Evolutionary conservation across 1,139 yeast genomes (phyloP), one percentile per base, ranked within the genome.

Genomic region (Yamadazyma diospyri): DNA sequence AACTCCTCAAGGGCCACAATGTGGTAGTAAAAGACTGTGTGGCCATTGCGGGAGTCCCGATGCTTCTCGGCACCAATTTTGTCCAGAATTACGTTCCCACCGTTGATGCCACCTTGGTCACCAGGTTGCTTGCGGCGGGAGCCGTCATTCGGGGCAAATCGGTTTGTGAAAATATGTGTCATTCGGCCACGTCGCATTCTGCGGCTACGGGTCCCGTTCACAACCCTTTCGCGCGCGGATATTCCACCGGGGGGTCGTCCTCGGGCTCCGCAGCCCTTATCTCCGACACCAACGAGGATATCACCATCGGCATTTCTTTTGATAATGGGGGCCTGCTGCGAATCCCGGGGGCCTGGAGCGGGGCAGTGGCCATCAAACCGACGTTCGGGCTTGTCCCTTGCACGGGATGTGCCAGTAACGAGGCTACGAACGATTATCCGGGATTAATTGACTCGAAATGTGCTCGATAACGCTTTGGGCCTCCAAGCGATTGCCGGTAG

Each of bases 171-270:
- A 43, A 43, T 28, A 40, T 42, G 33, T 38, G 43, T 25, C 41
- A 40, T 21, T 36, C 42, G 23, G 44, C 47, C n/a, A 40, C 46
- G 8, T 43, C 47, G 4, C 44, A 43, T 27, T 42, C 47, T 22
- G 41, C 47, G 6, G 35, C 40, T 6, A 38, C 46, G 6, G 47
- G 47, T 3, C 40, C 42, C 15, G 45, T 43, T 1, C 41, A 42
- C 13, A 43, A 42, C 24, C 43, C 47, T 13, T 37, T 34, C 15
- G 42, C 38, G 18, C 32, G 34, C 14, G 47, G 45, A 1, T 43
- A 43, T 20, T 39, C 46, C 2, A 42, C 43, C 14, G 47, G 47
- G 10, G 47, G 47, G 2, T 41, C 46, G 5, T 40, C 45, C 29
- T 41, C 46, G 12, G 46, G 46, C 3, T 35, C 39, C 23, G 46